Evolutionary conservation across 2,329 filamentous ascomycete genomes (phyloP), one percentile per base, ranked within the genome.

Genomic region (Polychaeton citri): DNA sequence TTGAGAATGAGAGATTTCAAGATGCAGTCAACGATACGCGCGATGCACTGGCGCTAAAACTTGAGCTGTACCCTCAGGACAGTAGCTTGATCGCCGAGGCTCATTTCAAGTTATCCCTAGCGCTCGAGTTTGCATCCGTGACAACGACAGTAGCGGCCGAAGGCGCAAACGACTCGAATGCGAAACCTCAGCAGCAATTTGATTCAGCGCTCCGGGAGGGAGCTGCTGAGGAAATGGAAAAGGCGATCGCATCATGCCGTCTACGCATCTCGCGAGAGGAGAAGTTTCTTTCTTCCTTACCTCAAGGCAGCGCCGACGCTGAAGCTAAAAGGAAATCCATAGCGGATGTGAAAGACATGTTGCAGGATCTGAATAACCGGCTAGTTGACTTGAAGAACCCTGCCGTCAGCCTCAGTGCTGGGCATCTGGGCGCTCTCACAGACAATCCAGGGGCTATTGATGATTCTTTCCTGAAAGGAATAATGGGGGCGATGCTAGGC

Each of bases 71-170:
- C 54, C 72, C 83, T 0, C 70, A 79, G 34, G 84, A 92, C 43
- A 85, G 83, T 10, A 81, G 86, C 48, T 72, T 92, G 35, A 72
- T 96, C 38, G 88, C 90, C 30, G 90, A 98, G 64, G 88, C 84
- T 12, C 86, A 98, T 64, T 98, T 82, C 67, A 96, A 95, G 62
- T 77, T 98, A 18, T 94, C 88, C 0, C 73, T 98, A 12, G 90
- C 90, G 0, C 72, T 98, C 19, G 90, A 98, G 55, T 96, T 96
- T 49, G 84, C 84, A 3, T 90, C 85, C 0, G 75, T 90, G 32
- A 82, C 78, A 5, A 69, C 67, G 13, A 68, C 72, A 1, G 71
- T 71, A 12, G 68, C 72, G 31, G 34, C 58, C 54, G 35, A 57
- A 60, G 43, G 5, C 5, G 59, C 60, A 19, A 52, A 54, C 32